Percentiles rank a stretch among this genome's conserved stretches.
Conservation (phyloP, 2,329 filamentous ascomycete genomes). For the Ophiostoma australiae region DNA sequence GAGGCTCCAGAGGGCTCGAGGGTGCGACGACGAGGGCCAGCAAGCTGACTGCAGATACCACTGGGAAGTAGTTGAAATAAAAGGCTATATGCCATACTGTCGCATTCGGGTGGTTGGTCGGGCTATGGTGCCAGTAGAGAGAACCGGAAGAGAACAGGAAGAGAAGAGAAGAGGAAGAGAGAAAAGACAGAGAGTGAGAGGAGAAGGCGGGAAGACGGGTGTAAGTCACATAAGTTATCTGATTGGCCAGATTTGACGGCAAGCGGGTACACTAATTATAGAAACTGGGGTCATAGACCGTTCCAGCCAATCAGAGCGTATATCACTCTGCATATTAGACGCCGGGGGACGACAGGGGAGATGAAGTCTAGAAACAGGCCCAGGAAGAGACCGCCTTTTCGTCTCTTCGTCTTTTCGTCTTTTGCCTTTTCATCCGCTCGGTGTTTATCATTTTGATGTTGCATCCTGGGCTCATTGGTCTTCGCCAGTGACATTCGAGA, state of each 20-base stretch:
- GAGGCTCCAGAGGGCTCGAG: not conserved
- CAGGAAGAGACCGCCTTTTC: not conserved
- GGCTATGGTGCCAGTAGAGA: not conserved
- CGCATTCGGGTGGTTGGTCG: not conserved
- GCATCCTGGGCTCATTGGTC: not conserved
- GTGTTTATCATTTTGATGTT: not conserved
- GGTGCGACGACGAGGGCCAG: not conserved
- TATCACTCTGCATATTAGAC: conserved; percentile 27
- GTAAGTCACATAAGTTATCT: not conserved
- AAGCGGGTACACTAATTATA: conserved; percentile 23
- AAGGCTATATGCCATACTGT: not conserved
- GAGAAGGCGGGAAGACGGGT: not conserved
- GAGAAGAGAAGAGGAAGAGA: not conserved
- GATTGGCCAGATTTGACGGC: not conserved
- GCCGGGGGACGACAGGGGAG: conserved; percentile 18
- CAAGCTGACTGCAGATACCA: not conserved
- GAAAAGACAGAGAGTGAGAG: not conserved
- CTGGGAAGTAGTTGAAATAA: not conserved
- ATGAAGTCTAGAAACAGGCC: not conserved
- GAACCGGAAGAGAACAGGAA: not conserved
- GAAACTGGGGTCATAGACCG: conserved; percentile 1
- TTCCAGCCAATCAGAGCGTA: conserved; percentile 24
- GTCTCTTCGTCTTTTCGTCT: not conserved
- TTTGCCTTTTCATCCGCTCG: not conserved
- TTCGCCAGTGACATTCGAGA: not conserved